phyloP scores from a whole-genome alignment of 192 early-diverging fungal genomes.

The Umbelopsis ramanniana region DNA sequence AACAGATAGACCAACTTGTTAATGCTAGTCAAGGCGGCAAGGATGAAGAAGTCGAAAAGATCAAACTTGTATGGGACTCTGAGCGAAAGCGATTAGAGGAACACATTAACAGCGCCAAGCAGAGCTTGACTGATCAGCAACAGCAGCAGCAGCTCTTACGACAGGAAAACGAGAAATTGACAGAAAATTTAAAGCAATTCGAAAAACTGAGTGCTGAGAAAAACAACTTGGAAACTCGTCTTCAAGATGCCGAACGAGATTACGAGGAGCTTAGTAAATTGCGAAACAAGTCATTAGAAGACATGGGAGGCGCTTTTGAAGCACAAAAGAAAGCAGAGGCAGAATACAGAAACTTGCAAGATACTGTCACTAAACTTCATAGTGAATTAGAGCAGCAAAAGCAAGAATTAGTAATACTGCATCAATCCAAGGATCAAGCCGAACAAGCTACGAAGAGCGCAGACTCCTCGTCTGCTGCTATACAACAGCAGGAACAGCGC shows the following conservation, averaged over 20 bases:
- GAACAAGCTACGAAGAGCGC: conserved; percentile 21
- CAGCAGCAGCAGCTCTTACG: conserved; percentile 36
- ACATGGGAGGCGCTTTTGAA: conserved; percentile 29
- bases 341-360: conserved; percentile 24
- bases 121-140: conserved; percentile 38
- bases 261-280: conserved; percentile 28
- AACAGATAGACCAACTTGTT: conserved; percentile 53
- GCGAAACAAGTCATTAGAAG: conserved; percentile 33
- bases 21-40: conserved; percentile 36
- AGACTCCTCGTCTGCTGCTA: neutral
- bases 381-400: conserved; percentile 27
- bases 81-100: conserved; percentile 54
- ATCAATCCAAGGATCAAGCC: conserved; percentile 38
- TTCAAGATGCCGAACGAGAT: conserved; percentile 39
- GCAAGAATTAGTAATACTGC: conserved; percentile 11
- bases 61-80: conserved; percentile 54
- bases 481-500: conserved; percentile 23
- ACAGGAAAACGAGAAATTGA: conserved; percentile 40
- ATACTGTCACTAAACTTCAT: conserved; percentile 37
- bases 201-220: conserved; percentile 49
- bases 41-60: conserved; percentile 53
- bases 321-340: conserved; percentile 38
- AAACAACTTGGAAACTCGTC: conserved; percentile 38
- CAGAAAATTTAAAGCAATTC: conserved; percentile 45
- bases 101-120: conserved; percentile 25